Evolutionary conservation across 106 monocot species (phyloP), one percentile per base, ranked within the genome.

Genomic region (Dioscorea zingiberensis): DNA sequence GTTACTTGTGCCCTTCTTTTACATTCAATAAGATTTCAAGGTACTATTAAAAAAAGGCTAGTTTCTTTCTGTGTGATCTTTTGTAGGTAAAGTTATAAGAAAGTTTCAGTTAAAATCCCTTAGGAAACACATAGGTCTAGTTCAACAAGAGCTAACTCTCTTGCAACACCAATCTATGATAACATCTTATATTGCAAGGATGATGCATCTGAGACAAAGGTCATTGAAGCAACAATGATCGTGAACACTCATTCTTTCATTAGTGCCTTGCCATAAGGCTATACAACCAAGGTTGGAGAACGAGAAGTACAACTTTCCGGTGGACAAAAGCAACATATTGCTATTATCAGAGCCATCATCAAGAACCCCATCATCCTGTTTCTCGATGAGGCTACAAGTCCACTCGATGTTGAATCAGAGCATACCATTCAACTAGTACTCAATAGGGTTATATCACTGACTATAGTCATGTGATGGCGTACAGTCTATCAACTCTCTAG

Each of bases 331-430:
- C 69, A 76, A 57, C 62, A 55, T 63, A 44, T 76, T 12, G 69
- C 69, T 14, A 76, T 76, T 29, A 55, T 63, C 12, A 12, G 76
- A 7, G 76, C 69, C 12, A 28, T 76, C 10, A 21, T 77, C 13
- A 70, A 54, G 51, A 59, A 48, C 4, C 54, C 76, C 0, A 21
- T 29, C 0, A 70, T 71, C 22, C 29, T 69, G 47, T 55, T 76
- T 2, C 63, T 76, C 1, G 76, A 76, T 45, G 76, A 76, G 63
- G 76, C 76, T 11, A 77, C 70, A 2, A 70, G 71, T 17, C 69
- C 76, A 12, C 44, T 77, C 3, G 77, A 77, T 32, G 13, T 38
- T 14, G 65, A 70, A 25, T 71, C 77, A 0, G 71, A 71, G 47
- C 17, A 30, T n/a, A 18, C 22, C 7, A 49, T 77, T 1, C 73